These are phyloP conservation scores for Pseudofabraea citricarpa DNA, from an alignment of 2,329 filamentous ascomycete species.

Conservation along the genomic window DNA sequence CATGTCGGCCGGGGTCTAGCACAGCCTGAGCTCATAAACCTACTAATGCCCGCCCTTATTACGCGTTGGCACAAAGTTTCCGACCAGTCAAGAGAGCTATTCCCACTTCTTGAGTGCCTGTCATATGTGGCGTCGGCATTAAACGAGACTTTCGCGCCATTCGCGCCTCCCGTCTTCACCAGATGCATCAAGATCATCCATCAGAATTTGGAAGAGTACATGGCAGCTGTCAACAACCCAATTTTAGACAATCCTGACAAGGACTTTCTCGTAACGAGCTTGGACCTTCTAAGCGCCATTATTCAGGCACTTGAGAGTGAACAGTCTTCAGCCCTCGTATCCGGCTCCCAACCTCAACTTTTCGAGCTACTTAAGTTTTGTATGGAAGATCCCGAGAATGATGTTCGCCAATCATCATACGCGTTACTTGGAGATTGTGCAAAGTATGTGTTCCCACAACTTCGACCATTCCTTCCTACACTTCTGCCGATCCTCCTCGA, in stretches of 20 bases:
- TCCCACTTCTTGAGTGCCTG: constrained; percentile 91
- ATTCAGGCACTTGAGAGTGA: constrained; percentile 78
- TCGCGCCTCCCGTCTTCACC: constrained; percentile 78
- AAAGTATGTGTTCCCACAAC: constrained; percentile 81
- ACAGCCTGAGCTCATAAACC: constrained; percentile 72
- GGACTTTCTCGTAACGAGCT: constrained; percentile 91
- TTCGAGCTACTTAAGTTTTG: constrained; percentile 89
- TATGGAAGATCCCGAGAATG: constrained; percentile 85
- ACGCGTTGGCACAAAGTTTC: constrained; percentile 80
- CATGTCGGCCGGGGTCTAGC: constrained; percentile 79
- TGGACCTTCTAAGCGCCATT: constrained; percentile 89
- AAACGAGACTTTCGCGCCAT: constrained; percentile 75
- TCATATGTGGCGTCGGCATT: constrained; percentile 91
- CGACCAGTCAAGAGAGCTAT: constrained; percentile 88
- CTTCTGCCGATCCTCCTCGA: constrained; percentile 79
- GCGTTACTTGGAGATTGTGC: constrained; percentile 92
- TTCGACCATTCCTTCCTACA: constrained; percentile 67
- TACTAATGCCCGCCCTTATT: constrained; percentile 91
- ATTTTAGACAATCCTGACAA: constrained; percentile 78
- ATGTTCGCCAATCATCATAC: constrained; percentile 94
- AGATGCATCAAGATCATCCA: constrained; percentile 91
- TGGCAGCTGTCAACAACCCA: constrained; percentile 64
- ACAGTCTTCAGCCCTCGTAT: constrained; percentile 73
- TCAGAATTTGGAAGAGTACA: constrained; percentile 77
- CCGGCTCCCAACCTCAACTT: constrained; percentile 71